A percentile compares a stretch with the other conserved stretches of the same genome.
Conservation (phyloP, 441 rosid genomes). For the Corymbia citriodora region DNA sequence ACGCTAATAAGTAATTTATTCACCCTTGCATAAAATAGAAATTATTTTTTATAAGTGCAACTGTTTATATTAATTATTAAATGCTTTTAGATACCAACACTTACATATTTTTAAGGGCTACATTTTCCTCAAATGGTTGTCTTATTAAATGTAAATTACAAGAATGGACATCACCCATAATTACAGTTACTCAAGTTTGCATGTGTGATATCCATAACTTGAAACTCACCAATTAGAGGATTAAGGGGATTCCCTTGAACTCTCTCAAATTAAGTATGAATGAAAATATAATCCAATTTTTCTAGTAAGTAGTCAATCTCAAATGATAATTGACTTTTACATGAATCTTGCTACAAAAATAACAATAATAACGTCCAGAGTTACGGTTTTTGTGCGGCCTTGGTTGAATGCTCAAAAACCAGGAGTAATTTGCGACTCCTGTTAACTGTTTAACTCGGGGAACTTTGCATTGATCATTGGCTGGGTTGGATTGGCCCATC, state of each 20-base stretch:
- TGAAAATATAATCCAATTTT: not conserved
- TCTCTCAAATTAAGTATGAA: not conserved
- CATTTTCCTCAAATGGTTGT: not conserved
- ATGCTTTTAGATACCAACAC: not conserved
- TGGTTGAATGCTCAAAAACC: not conserved
- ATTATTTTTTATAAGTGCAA: not conserved
- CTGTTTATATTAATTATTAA: not conserved
- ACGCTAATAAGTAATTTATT: not conserved
- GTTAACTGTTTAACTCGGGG: not conserved
- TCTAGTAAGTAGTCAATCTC: not conserved
- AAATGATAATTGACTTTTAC: not conserved
- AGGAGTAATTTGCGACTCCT: not conserved
- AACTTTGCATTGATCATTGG: not conserved
- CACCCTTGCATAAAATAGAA: not conserved
- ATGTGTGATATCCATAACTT: not conserved
- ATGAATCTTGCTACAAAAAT: not conserved
- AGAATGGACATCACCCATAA: not conserved
- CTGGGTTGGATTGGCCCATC: not conserved
- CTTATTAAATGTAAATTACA: not conserved
- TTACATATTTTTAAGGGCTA: not conserved
- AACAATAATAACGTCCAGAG: not conserved
- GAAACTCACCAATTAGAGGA: not conserved
- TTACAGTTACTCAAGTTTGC: not conserved
- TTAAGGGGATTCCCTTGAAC: not conserved
- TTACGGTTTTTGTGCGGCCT: not conserved